Percentiles rank a stretch among this genome's conserved stretches.
These are phyloP conservation scores for Naganishia antarctica DNA, from an alignment of 768 basidiomycete genomes.

Conservation along the genomic window DNA sequence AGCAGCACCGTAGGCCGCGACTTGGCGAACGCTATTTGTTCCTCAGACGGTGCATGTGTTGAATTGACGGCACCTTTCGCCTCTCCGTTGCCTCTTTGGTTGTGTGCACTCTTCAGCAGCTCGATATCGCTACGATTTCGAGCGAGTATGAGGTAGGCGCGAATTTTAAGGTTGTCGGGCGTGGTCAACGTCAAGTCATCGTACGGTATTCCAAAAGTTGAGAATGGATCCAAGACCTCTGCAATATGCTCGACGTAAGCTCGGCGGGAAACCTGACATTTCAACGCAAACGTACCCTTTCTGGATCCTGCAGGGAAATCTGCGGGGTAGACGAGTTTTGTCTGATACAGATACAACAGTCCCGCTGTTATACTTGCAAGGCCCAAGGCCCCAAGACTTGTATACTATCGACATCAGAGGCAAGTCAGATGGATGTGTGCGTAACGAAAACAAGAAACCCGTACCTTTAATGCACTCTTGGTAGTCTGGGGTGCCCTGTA, in stretches of 20 bases:
- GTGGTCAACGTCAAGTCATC: conserved; percentile 69
- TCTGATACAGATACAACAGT: conserved; percentile 78
- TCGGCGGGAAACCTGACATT: background rate
- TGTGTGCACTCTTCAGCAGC: conserved; percentile 11
- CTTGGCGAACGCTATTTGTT: conserved; percentile 35
- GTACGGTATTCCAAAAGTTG: conserved; percentile 64
- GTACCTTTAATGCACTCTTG: conserved; percentile 10
- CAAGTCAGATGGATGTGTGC: background rate
- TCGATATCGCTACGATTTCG: conserved; percentile 31
- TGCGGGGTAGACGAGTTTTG: conserved; percentile 83
- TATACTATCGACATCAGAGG: background rate
- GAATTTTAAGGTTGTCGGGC: conserved; percentile 65
- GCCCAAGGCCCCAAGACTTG: background rate
- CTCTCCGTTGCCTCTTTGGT: background rate
- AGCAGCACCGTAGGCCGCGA: conserved; percentile 77
- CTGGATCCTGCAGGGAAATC: conserved; percentile 75
- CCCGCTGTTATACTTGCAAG: conserved; percentile 51
- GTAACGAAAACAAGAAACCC: background rate
- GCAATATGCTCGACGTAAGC: conserved; percentile 5
- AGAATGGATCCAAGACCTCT: conserved; percentile 69
- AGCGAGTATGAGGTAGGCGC: conserved; percentile 72
- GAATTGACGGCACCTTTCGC: background rate
- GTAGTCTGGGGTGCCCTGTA: conserved; percentile 7
- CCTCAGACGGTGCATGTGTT: conserved; percentile 9
- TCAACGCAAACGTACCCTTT: conserved; percentile 55